Base-by-base conservation (phyloP, 208 protist genomes). In the Leishmania tarentolae region DNA sequence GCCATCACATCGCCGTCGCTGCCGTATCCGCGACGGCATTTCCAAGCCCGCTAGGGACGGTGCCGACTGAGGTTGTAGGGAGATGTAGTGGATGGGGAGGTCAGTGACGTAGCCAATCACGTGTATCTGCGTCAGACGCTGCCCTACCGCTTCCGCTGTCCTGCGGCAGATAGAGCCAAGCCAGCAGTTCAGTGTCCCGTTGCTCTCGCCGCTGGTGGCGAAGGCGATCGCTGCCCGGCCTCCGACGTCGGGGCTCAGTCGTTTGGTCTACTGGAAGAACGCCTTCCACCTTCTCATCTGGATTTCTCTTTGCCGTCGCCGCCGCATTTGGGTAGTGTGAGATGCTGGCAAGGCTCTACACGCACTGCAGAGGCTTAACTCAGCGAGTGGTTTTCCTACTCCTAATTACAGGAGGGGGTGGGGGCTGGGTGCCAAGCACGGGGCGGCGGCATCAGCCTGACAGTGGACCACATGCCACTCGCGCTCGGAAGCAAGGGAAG, bases 291-390 rank as follows among this genome's bases (percentile, higher is more conserved):
- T 53, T 52, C 4, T 71, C n/a, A 13, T 74, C 47, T 28, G 15
- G 47, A 8, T 50, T 5, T 31, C 47, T 7, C 11, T 9, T 1
- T 74, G 76, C n/a, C 52, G 9, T 42, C 47, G 56, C 61, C 78
- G 77, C 19, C 65, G 73, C n/a, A n/a, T 69, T 56, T 79, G 77
- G 72, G 59, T 82, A 28, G 42, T 31, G 74, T 50, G 40, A 75
- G 42, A 78, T 77, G 75, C 50, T 83, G 47, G 37, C 65, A 31
- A 73, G 57, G 50, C 50, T 83, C 13, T 80, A 70, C 65, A 65
- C 70, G 46, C 61, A 63, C 52, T 56, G 70, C 65, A 74, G 68
- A 7, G 31, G 17, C 37, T 61, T 79, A 31, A 47, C 72, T 50
- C 63, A 79, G 31, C 72, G 72, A 47, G 77, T 79, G 21, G 69